Conservation (phyloP, 2,329 filamentous ascomycete species). For the Apiospora kogelbergensis region DNA sequence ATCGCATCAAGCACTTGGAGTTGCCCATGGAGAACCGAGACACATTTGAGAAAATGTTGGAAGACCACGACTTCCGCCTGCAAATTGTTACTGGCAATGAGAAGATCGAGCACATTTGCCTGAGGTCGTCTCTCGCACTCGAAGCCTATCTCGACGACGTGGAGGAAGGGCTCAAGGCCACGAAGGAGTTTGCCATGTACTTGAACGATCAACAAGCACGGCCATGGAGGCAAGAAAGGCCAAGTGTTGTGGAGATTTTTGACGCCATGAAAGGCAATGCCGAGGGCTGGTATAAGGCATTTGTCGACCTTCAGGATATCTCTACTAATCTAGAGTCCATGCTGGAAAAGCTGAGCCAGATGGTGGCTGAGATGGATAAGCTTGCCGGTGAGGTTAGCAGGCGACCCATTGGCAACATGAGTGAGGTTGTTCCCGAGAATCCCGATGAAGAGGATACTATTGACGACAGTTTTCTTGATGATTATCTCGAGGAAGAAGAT, state of each 20-base stretch:
- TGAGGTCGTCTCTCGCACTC: constrained; percentile 73
- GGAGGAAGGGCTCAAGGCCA: constrained; percentile 72
- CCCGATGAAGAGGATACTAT: not conserved
- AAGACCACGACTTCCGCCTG: constrained; percentile 77
- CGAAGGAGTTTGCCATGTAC: constrained; percentile 75
- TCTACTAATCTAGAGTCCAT: constrained; percentile 68
- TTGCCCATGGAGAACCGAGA: constrained; percentile 80
- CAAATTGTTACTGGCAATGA: constrained; percentile 86
- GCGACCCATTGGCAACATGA: constrained; percentile 49
- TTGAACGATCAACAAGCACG: constrained; percentile 65
- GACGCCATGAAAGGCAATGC: constrained; percentile 91
- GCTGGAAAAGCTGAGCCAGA: constrained; percentile 70
- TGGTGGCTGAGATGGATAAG: constrained; percentile 83
- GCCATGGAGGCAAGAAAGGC: constrained; percentile 61
- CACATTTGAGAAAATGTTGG: constrained; percentile 84
- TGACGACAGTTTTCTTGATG: not conserved
- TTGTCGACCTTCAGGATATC: constrained; percentile 73
- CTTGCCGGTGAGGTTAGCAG: constrained; percentile 82
- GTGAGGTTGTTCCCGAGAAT: constrained; percentile 51
- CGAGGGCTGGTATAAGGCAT: constrained; percentile 83
- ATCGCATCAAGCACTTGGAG: constrained; percentile 76
- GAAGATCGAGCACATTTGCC: constrained; percentile 85
- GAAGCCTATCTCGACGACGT: constrained; percentile 79
- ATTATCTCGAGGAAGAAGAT: not conserved
- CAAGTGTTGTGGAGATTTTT: constrained; percentile 69